Evolutionary conservation across 192 early-diverging fungal genomes (phyloP).

Genomic region (Backusella australiensis): DNA sequence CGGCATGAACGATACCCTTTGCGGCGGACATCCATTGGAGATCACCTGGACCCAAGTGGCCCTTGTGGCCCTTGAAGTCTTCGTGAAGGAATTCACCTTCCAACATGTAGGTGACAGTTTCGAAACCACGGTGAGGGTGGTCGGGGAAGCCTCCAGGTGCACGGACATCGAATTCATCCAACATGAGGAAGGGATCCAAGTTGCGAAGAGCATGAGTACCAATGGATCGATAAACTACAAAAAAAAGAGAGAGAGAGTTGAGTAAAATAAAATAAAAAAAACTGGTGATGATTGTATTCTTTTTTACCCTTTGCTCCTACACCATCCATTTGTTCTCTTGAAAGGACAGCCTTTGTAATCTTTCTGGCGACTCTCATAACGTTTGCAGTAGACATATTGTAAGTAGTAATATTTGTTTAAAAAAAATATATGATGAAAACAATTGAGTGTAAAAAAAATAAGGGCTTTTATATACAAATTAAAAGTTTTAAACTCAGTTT

Average conservation of each 20-base stretch:
- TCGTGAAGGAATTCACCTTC: constrained; percentile 70
- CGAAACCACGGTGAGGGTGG: constrained; percentile 82
- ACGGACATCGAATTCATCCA: constrained; percentile 61
- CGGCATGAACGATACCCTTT: constrained; percentile 63
- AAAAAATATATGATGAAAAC: neutral
- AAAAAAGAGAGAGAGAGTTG: neutral
- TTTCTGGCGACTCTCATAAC: constrained; percentile 30
- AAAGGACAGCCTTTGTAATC: constrained; percentile 42
- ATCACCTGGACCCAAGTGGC: constrained; percentile 60
- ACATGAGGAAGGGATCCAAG: constrained; percentile 89
- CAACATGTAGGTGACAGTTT: constrained; percentile 74
- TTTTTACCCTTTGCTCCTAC: constrained; percentile 62
- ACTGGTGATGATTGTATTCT: neutral
- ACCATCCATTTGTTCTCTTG: constrained; percentile 67
- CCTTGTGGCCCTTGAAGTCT: constrained; percentile 75
- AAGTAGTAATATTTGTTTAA: neutral
- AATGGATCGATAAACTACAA: constrained; percentile 70
- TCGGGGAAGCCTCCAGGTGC: constrained; percentile 53
- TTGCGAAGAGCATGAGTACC: constrained; percentile 62
- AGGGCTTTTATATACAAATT: neutral
- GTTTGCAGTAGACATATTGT: neutral
- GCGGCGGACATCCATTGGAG: constrained; percentile 70
- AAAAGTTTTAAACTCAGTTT: neutral
- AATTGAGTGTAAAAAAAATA: neutral
- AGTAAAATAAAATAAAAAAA: too few species aligned